Conservation (phyloP, 331 rosid genomes). For the Pyracantha coccinea region DNA sequence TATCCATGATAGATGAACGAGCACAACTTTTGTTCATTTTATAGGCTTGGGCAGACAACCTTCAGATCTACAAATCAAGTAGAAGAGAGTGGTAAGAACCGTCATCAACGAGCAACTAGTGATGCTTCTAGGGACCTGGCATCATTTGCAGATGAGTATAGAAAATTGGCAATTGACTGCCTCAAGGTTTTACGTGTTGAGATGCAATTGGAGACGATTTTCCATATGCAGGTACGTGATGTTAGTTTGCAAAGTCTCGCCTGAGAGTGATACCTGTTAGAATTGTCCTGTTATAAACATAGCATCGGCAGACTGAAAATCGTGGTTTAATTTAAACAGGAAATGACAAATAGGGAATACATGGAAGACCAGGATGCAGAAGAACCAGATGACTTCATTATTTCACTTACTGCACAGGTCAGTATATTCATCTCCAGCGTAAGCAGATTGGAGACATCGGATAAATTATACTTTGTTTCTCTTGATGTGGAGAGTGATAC, state of each 20-base stretch:
- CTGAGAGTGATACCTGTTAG: background rate
- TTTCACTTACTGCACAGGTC: constrained; percentile 92
- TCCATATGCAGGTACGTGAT: constrained; percentile 85
- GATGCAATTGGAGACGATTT: constrained; percentile 93
- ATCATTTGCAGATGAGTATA: constrained; percentile 90
- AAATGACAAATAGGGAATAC: constrained; percentile 84
- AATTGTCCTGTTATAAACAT: constrained; percentile 3
- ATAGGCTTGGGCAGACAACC: constrained; percentile 74
- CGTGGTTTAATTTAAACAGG: constrained; percentile 44
- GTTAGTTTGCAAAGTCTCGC: background rate
- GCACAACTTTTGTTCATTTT: constrained; percentile 23
- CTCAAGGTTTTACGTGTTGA: constrained; percentile 94
- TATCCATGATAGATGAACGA: background rate
- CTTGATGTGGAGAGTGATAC: background rate
- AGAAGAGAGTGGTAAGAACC: constrained; percentile 36
- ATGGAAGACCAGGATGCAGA: constrained; percentile 97
- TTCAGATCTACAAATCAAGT: constrained; percentile 45
- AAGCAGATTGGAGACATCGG: background rate
- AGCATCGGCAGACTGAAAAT: constrained; percentile 13
- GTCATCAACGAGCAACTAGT: constrained; percentile 43
- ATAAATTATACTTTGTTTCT: background rate
- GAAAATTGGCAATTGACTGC: constrained; percentile 91
- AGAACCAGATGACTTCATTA: constrained; percentile 95
- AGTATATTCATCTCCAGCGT: constrained; percentile 15
- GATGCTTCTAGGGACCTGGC: constrained; percentile 57